These are phyloP conservation scores for Hansfordia pulvinata DNA, from an alignment of 2,329 filamentous ascomycete genomes.

Conservation along the genomic window DNA sequence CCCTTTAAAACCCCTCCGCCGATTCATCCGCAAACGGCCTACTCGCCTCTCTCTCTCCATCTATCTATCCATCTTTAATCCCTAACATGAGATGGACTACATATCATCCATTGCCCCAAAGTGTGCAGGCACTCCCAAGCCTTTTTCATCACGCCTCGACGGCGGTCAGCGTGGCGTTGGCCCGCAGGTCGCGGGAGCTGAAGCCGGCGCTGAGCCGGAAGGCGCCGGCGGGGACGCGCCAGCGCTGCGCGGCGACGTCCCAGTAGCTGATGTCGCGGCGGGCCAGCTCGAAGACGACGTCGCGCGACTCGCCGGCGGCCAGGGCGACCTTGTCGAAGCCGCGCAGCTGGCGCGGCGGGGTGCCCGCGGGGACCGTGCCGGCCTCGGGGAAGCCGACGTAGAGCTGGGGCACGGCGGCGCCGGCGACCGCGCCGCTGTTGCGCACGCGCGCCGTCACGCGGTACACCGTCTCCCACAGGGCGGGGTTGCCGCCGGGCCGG, in stretches of 20 bases:
- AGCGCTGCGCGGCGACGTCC: slow-evolving; percentile 27
- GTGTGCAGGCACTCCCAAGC: no score
- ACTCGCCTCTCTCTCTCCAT: no score
- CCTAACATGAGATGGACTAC: no score
- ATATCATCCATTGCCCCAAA: no score
- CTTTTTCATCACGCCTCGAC: neutral
- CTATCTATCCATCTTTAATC: no score
- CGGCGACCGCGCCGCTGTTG: slow-evolving; percentile 35
- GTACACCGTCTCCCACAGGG: slow-evolving; percentile 37
- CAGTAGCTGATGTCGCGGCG: slow-evolving; percentile 34
- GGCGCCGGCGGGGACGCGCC: slow-evolving; percentile 20
- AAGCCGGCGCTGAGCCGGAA: slow-evolving; percentile 17
- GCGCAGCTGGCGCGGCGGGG: slow-evolving; percentile 33
- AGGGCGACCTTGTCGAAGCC: slow-evolving; percentile 37
- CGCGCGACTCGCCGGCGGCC: slow-evolving; percentile 22
- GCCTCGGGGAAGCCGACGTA: slow-evolving; percentile 33
- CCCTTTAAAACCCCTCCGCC: no score
- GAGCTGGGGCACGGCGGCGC: slow-evolving; percentile 38
- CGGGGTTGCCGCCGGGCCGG: slow-evolving; percentile 39
- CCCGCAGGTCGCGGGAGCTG: slow-evolving; percentile 12
- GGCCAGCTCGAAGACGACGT: slow-evolving; percentile 29
- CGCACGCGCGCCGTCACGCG: slow-evolving; percentile 29
- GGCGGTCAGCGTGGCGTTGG: slow-evolving; percentile 3
- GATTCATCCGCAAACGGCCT: no score
- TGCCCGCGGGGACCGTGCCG: slow-evolving; percentile 21